Evolutionary conservation across 768 basidiomycete species (phyloP).

Genomic region (Mycena haematopus): DNA sequence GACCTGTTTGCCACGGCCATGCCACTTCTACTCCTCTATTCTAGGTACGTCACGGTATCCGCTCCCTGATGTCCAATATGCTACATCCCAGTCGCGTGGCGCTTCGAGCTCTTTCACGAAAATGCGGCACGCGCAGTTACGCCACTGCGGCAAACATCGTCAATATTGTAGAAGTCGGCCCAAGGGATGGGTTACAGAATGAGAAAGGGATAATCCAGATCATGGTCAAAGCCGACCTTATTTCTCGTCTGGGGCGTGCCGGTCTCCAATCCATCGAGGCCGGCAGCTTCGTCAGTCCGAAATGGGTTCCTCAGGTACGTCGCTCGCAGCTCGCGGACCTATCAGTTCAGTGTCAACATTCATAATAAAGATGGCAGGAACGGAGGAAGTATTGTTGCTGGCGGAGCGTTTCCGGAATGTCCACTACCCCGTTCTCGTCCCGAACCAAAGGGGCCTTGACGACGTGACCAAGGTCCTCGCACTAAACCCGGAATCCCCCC

Average conservation of each 20-base stretch:
- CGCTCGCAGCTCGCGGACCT: no score
- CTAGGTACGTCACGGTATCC: no score
- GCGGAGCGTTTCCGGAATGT: conserved; percentile 60
- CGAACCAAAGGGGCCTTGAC: conserved; percentile 80
- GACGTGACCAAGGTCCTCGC: conserved; percentile 66
- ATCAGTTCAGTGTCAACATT: not conserved
- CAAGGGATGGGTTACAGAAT: conserved; percentile 92
- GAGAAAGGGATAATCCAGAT: conserved; percentile 77
- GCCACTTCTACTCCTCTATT: no score
- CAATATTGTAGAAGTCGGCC: conserved; percentile 88
- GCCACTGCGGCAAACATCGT: conserved; percentile 47
- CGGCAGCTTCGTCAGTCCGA: conserved; percentile 91
- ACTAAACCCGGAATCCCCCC: conserved; percentile 44
- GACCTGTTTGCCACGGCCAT: no score
- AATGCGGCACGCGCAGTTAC: conserved; percentile 17
- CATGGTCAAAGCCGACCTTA: conserved; percentile 78
- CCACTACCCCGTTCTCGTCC: conserved; percentile 81
- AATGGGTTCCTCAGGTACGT: conserved; percentile 90
- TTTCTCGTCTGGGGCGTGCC: conserved; percentile 73
- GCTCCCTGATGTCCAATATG: not conserved
- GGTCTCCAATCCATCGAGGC: conserved; percentile 78
- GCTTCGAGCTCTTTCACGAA: not conserved
- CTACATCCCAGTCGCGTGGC: not conserved
- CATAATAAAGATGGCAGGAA: conserved; percentile 80
- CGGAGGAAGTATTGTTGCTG: conserved; percentile 70